Base-by-base conservation (phyloP, 2,329 filamentous ascomycete genomes). In the Neonectria magnoliae region DNA sequence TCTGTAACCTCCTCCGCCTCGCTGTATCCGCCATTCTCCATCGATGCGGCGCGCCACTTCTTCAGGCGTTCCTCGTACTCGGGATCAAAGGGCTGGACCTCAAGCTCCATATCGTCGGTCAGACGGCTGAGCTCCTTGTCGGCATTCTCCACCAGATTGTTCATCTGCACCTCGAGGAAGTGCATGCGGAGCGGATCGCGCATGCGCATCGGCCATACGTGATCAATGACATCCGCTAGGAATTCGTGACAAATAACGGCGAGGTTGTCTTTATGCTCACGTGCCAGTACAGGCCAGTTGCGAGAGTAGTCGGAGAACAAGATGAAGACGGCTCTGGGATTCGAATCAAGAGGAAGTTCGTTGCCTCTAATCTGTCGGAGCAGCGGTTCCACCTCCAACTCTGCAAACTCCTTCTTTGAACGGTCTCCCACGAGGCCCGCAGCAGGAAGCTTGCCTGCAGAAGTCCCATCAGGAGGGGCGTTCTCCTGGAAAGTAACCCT, bases 211-310 rank as follows among this genome's bases (percentile, higher is more conserved):
- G 84, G 84, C 83, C 83, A 86, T 41, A 81, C 78, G 52, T 84
- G 80, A 64, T 84, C 81, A 51, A 86, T 83, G 18, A 86, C 80
- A 68, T 85, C 83, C 25, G 79, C 79, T 3, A 86, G 78, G 42
- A 86, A 86, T 75, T 86, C 83, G 71, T 84, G 84, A 76, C 84
- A 86, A 33, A 86, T 84, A 20, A 85, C 83, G 16, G 82, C 81
- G 0, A 86, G 78, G 52, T 86, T 86, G 66, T 86, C 83, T 76
- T 85, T 85, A 77, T 85, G 84, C 71, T 85, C 84, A 57, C 83
- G 82, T 0, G 83, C 84, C 13, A 86, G 76, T n/a, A 79, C 77
- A 3, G 84, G 82, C 84, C 84, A 86, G 72, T 84, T 83, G 63
- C 83, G 81, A 2, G 82, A 84, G 68, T 85, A 86, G 63, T 83